phyloP scores from a whole-genome alignment of 805 yeast genomes.

The Kluyveromyces aestuarii region DNA sequence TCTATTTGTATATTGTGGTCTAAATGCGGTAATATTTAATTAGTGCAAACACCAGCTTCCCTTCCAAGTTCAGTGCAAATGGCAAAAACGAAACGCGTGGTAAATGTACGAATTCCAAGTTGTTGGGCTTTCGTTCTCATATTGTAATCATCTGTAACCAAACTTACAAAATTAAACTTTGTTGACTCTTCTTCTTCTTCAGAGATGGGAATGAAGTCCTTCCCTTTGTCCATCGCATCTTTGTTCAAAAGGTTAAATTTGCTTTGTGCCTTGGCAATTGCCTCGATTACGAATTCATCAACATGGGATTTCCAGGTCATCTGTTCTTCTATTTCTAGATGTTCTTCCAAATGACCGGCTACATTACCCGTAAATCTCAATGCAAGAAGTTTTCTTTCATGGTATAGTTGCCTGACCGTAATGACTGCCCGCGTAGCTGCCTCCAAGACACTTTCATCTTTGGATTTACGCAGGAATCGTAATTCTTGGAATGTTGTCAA shows the following conservation, averaged over 20 bases:
- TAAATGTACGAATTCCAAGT: conserved; percentile 24
- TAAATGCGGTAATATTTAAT: conserved; percentile 2
- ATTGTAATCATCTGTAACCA: conserved; percentile 67
- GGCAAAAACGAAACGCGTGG: conserved; percentile 28
- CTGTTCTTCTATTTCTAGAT: conserved; percentile 64
- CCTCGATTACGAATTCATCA: conserved; percentile 55
- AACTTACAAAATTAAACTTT: conserved; percentile 45
- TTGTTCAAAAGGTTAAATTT: conserved; percentile 10
- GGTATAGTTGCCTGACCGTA: conserved; percentile 56
- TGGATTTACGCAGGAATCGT: conserved; percentile 58
- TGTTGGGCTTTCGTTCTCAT: conserved; percentile 52
- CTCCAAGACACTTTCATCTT: conserved; percentile 66
- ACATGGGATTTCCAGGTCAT: conserved; percentile 64
- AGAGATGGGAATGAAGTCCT: conserved; percentile 3
- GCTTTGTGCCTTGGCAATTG: conserved; percentile 36
- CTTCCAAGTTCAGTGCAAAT: conserved; percentile 21
- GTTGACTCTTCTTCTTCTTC: conserved; percentile 26
- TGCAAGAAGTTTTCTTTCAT: conserved; percentile 47
- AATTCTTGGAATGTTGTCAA: conserved; percentile 72
- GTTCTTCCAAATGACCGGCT: conserved; percentile 61
- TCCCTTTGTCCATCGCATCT: conserved; percentile 7
- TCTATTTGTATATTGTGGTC: too few species aligned
- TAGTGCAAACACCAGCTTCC: conserved; percentile 15
- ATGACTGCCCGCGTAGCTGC: conserved; percentile 77
- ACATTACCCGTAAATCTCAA: conserved; percentile 61